Conservation (phyloP, 2,329 filamentous ascomycete species). For the Alternaria sp. region DNA sequence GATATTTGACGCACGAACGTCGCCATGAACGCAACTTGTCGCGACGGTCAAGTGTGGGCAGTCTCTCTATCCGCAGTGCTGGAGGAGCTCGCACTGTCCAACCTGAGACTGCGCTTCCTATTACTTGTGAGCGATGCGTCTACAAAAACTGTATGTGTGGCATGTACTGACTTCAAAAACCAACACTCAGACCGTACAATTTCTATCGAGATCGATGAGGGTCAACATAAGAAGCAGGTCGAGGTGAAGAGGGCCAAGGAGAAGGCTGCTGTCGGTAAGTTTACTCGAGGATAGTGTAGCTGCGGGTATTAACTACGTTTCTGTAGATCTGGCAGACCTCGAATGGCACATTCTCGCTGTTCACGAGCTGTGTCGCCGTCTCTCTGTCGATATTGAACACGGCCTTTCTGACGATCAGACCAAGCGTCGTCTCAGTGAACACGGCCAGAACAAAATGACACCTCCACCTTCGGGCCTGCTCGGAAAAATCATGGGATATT, state of each 20-base stretch:
- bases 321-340: constrained; percentile 59
- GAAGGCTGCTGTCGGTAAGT: constrained; percentile 46
- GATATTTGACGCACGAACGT: constrained; percentile 36
- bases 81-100: constrained; percentile 51
- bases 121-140: constrained; percentile 38
- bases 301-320: constrained; percentile 22
- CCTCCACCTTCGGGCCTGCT: constrained; percentile 69
- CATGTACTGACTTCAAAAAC: neutral
- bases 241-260: constrained; percentile 46
- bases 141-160: neutral
- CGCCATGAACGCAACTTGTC: constrained; percentile 40
- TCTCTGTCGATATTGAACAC: constrained; percentile 63
- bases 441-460: constrained; percentile 73
- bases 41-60: constrained; percentile 49
- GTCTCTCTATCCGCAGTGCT: constrained; percentile 46
- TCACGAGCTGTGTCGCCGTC: constrained; percentile 66
- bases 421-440: constrained; percentile 63
- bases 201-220: constrained; percentile 55
- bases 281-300: neutral
- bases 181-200: constrained; percentile 48
- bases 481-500: constrained; percentile 70
- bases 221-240: constrained; percentile 40
- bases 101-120: constrained; percentile 55
- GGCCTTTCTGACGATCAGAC: constrained; percentile 70
- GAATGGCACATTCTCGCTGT: constrained; percentile 72